Evolutionary conservation across 192 early-diverging fungal genomes (phyloP).

Genomic region (Backusella parvicylindrica): DNA sequence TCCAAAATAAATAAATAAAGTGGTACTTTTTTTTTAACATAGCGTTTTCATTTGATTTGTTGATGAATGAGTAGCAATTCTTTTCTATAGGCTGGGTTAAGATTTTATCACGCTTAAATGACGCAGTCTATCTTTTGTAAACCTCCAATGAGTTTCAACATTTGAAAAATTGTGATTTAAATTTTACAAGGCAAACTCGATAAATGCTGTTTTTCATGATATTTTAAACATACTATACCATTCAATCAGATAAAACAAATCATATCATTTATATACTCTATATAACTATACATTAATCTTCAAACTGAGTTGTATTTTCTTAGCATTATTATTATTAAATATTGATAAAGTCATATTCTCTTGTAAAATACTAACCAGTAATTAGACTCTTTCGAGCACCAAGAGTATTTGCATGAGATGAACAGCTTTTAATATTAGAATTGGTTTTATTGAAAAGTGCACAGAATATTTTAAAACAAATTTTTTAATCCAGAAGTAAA

Average conservation of each 20-base stretch:
- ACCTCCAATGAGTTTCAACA: neutral
- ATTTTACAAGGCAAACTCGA: neutral
- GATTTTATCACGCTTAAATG: neutral
- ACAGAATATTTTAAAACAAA: neutral
- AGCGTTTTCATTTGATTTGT: too few relatives aligned
- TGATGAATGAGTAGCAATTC: too few relatives aligned
- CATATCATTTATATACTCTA: too few relatives aligned
- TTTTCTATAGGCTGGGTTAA: neutral
- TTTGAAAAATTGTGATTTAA: neutral
- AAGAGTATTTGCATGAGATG: neutral
- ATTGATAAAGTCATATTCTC: too few relatives aligned
- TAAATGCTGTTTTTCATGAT: neutral
- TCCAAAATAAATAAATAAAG: too few relatives aligned
- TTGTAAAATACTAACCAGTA: too few relatives aligned
- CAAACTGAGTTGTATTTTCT: too few relatives aligned
- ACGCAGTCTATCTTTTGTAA: neutral
- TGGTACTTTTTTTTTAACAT: too few relatives aligned
- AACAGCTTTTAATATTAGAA: neutral
- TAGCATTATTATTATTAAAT: too few relatives aligned
- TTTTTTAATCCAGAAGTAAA: neutral
- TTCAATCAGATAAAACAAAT: too few relatives aligned
- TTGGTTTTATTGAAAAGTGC: neutral
- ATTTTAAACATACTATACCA: too few relatives aligned
- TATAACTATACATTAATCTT: too few relatives aligned
- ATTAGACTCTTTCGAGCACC: neutral